Percentiles rank a stretch among this genome's conserved stretches.
These are phyloP conservation scores for Mimosa bimucronata DNA, from an alignment of 306 rosid genomes.

Conservation along the genomic window DNA sequence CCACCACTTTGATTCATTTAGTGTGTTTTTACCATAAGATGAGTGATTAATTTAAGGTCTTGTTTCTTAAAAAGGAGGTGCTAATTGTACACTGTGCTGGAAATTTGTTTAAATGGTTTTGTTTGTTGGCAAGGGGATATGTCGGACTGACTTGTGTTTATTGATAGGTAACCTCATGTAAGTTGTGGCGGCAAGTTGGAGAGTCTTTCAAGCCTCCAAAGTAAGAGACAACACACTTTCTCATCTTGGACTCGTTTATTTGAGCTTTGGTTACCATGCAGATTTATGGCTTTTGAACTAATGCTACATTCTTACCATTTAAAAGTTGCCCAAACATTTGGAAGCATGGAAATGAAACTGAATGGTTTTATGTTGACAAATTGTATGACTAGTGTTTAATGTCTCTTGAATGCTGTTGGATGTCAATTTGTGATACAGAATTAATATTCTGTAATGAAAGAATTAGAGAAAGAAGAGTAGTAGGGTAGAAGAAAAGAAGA, in stretches of 20 bases:
- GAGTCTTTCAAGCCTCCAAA: slow-evolving; percentile 98
- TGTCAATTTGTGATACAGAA: no score
- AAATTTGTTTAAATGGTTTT: slow-evolving; percentile 38
- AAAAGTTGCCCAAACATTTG: not conserved
- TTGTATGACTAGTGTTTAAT: slow-evolving; percentile 11
- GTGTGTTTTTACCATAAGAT: slow-evolving; percentile 16
- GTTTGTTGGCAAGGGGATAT: slow-evolving; percentile 32
- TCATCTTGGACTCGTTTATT: slow-evolving; percentile 23
- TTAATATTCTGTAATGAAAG: no score
- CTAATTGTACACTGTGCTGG: slow-evolving; percentile 3
- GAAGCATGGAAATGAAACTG: not conserved
- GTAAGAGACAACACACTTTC: slow-evolving; percentile 55
- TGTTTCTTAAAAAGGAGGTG: slow-evolving; percentile 27
- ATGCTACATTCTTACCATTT: not conserved
- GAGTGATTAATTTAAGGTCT: not conserved
- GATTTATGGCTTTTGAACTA: not conserved
- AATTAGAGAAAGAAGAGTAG: no score
- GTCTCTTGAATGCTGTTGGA: slow-evolving; percentile 29
- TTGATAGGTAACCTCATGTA: slow-evolving; percentile 89
- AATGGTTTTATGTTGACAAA: not conserved
- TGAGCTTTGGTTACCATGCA: not conserved
- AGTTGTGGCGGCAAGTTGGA: slow-evolving; percentile 99
- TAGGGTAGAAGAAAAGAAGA: no score
- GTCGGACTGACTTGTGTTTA: slow-evolving; percentile 39
- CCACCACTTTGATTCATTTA: slow-evolving; percentile 22